Evolutionary conservation across 441 rosid genomes (phyloP), one percentile per base, ranked within the genome.

Genomic region (Isatis lusitanica): DNA sequence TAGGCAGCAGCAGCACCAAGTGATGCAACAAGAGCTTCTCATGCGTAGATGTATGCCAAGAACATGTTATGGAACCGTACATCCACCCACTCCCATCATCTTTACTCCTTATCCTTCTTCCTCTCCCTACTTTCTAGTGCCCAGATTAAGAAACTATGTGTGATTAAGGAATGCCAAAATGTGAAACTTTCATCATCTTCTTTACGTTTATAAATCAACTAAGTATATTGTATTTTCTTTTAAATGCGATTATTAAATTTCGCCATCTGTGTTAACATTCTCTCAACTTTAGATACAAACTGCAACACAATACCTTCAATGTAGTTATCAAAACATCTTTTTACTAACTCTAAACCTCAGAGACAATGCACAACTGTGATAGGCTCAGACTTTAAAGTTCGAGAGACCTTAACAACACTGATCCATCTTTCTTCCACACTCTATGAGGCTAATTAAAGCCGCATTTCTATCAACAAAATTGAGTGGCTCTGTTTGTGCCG

Each of bases 401-500:
- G 24, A 21, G 24, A 21, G 24, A 21, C 24, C 24, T 21, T 21
- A 21, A 21, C 24, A 21, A 21, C 24, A 21, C 24, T 21, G 24
- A 21, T 21, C 24, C 24, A 21, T 21, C 24, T 21, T 21, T 21
- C 24, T 21, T 62, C 15, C 30, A 68, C 40, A 36, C 33, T 64
- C 71, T 77, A 50, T 55, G 74, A 59, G 61, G 74, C 81, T 81
- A n/a, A n/a, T n/a, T n/a, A 81, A 44, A 70, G 74, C 40, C 2
- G 71, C 83, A 71, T 84, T 86, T 75, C 86, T 89, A 52, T 92
- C 87, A 0, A 77, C 90, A 79, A 57, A 77, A 60, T 78, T 91
- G 79, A 92, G 51, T 48, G 92, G 85, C 79, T 92, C 98, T 55
- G 83, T 75, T 84, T 84, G 87, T 12, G 97, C 98, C 11, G 95